Percentiles rank a stretch among this genome's conserved stretches.
These are phyloP conservation scores for Cladorrhinum sp. DNA, from an alignment of 2,329 filamentous ascomycete genomes.

Conservation along the genomic window DNA sequence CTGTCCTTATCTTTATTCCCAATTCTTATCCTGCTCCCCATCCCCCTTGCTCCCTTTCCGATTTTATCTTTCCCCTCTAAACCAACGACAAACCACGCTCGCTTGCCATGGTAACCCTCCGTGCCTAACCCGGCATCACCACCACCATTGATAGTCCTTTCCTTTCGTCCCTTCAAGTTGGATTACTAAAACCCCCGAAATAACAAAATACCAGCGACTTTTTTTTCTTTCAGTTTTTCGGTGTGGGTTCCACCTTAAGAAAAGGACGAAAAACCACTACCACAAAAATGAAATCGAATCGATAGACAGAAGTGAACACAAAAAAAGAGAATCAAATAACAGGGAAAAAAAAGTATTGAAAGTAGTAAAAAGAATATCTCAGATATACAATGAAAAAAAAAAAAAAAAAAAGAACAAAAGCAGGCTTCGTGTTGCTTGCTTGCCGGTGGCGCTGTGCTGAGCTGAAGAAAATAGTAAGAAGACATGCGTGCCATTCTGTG, in stretches of 20 bases:
- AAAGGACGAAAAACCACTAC: background rate
- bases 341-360: constrained; percentile 11
- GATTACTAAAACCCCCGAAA: background rate
- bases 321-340: constrained; percentile 14
- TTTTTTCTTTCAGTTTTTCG: background rate
- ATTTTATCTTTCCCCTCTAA: no score
- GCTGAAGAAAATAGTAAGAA: background rate
- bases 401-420: background rate
- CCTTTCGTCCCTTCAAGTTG: background rate
- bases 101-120: no score
- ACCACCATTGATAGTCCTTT: no score
- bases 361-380: constrained; percentile 18
- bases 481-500: no score
- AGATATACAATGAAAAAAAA: background rate
- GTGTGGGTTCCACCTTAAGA: background rate
- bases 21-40: no score
- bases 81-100: no score
- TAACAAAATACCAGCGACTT: background rate
- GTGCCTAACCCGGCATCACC: no score
- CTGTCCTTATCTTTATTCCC: no score
- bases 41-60: no score
- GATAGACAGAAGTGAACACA: background rate
- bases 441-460: background rate
- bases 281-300: background rate
- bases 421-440: background rate